Base-by-base conservation (phyloP, 352 stramenopile species). In the Phytophthora brassicae region DNA sequence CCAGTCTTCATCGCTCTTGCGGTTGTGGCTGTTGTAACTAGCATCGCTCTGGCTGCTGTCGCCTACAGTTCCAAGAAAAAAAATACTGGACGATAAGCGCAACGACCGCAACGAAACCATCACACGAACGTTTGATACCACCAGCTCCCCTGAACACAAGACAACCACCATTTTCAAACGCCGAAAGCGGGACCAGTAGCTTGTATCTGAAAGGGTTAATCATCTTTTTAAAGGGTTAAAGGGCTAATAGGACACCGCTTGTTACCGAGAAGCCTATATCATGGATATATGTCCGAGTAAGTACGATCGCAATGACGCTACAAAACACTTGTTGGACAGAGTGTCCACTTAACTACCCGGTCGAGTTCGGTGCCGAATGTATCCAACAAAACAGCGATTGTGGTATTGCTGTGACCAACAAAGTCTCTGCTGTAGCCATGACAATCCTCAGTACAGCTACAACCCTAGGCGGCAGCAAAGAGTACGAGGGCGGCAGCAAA, bases 261-360 rank as follows among this genome's bases (percentile, higher is more conserved):
- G 66, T 33, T 74, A 74, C 24, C 60, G 66, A 48, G 29, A 70
- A 64, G 74, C 66, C 11, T 63, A 80, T 35, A 52, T 77, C 8
- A 72, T 74, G 53, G 57, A 68, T 43, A 62, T 48, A 4, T 85
- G 75, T 35, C 66, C 72, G 1, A 24, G 43, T 4, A 77, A 77
- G 20, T 87, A 79, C 60, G 68, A 78, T 39, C 65, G 65, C 7
- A 80, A 70, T n/a, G 72, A 85, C 35, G 63, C 72, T 0, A 68
- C 76, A 47, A 64, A n/a, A 73, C 12, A 85, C 78, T 7, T 88
- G 75, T 52, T 88, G 78, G 78, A 73, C 75, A 0, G 60, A 86
- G 51, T 88, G 79, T 22, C 79, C 79, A 0, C 47, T 84, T 14
- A 68, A 81, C 24, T 88, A 83, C 62, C 79, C 79, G 2, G 71